These are phyloP conservation scores for Camelina sativa DNA, from an alignment of 345 rosid genomes.

Conservation along the genomic window DNA sequence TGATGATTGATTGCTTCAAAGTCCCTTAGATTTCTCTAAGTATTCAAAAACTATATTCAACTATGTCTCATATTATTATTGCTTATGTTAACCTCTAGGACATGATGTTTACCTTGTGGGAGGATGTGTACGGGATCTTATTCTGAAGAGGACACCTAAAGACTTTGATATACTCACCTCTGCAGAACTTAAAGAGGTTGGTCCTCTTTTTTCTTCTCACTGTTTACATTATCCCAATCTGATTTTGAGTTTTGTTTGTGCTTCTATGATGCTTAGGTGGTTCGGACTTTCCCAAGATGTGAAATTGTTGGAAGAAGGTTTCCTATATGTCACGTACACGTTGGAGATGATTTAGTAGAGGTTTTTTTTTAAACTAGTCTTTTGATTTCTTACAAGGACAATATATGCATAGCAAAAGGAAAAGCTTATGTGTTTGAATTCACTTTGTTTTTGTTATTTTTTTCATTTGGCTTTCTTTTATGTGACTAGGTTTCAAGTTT, in stretches of 20 bases:
- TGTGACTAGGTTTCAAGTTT: constrained; percentile 70
- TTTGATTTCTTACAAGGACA: neutral
- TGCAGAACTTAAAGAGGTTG: constrained; percentile 87
- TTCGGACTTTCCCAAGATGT: constrained; percentile 52
- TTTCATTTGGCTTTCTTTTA: neutral
- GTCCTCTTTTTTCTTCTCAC: constrained; percentile 6
- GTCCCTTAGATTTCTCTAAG: neutral
- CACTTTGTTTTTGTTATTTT: neutral
- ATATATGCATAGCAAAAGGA: constrained; percentile 5
- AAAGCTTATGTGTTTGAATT: neutral
- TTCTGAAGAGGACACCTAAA: constrained; percentile 76
- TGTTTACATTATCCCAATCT: neutral
- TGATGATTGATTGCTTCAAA: constrained; percentile 11
- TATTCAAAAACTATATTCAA: constrained; percentile 12
- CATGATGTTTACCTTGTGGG: constrained; percentile 92
- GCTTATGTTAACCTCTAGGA: constrained; percentile 50
- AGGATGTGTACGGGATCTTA: constrained; percentile 96
- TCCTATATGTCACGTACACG: constrained; percentile 71
- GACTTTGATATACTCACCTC: constrained; percentile 93
- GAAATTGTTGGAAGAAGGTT: constrained; percentile 64
- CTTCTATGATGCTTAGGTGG: constrained; percentile 46
- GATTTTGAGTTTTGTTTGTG: constrained; percentile 1
- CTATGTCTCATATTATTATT: neutral
- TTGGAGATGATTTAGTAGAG: constrained; percentile 58
- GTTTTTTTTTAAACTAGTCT: constrained; percentile 38